phyloP scores from a whole-genome alignment of 2,329 filamentous ascomycete species.

The Fusarium abutilonis region DNA sequence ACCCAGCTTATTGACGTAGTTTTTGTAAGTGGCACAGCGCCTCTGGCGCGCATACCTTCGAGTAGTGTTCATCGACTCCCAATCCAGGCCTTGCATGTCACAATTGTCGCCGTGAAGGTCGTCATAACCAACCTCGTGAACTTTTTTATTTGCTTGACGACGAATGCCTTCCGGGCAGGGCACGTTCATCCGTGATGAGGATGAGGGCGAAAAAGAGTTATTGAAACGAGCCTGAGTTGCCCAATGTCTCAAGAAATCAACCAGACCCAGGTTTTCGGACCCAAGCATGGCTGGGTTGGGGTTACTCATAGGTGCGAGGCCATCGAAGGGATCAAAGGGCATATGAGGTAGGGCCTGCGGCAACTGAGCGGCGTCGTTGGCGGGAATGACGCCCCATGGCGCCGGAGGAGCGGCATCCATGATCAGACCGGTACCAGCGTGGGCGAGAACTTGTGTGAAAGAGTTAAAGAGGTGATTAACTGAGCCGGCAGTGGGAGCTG shows the following conservation, averaged over 20 bases:
- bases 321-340: conserved; percentile 10
- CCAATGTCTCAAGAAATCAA: conserved; percentile 64
- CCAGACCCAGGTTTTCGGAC: conserved; percentile 60
- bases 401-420: conserved; percentile 35
- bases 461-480: conserved; percentile 28
- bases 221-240: conserved; percentile 47
- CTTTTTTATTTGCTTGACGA: conserved; percentile 39
- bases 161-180: conserved; percentile 49
- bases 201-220: conserved; percentile 30
- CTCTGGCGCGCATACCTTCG: conserved; percentile 59
- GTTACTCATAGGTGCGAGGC: conserved; percentile 45
- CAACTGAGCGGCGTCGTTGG: neutral
- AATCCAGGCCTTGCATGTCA: conserved; percentile 70
- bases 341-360: conserved; percentile 7
- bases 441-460: conserved; percentile 15
- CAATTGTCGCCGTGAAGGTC: conserved; percentile 65
- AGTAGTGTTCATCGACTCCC: conserved; percentile 62
- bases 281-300: conserved; percentile 54
- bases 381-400: conserved; percentile 20
- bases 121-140: conserved; percentile 49
- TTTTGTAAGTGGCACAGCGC: conserved; percentile 62
- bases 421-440: conserved; percentile 13
- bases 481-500: conserved; percentile 16
- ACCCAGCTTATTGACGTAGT: conserved; percentile 64
- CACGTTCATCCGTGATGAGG: conserved; percentile 39